These are phyloP conservation scores for Paramecium tetraurelia DNA, from an alignment of 73 alveolate genomes.

Conservation along the genomic window DNA sequence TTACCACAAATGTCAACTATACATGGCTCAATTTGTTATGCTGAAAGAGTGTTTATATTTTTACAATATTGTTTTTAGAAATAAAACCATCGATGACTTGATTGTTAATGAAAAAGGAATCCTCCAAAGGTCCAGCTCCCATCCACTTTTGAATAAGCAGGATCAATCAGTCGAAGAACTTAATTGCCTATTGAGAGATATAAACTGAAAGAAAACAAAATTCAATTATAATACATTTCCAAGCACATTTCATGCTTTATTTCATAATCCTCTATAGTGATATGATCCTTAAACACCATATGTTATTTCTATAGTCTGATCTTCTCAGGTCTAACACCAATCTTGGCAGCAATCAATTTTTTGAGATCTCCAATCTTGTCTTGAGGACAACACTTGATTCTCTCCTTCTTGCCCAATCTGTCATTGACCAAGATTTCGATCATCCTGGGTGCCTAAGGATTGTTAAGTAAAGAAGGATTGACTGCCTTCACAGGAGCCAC, in stretches of 20 bases:
- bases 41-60: conserved; percentile 16
- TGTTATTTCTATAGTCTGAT: conserved; percentile 85
- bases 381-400: conserved; percentile 88
- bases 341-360: conserved; percentile 88
- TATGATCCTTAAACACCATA: conserved; percentile 88
- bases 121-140: neutral
- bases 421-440: conserved; percentile 91
- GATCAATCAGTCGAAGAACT: conserved; percentile 5
- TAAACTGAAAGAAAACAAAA: neutral
- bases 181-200: neutral
- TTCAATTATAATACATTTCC: conserved; percentile 89
- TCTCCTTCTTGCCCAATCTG: conserved; percentile 88
- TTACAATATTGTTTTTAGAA: neutral
- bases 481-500: conserved; percentile 18
- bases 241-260: conserved; percentile 86
- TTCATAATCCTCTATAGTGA: conserved; percentile 93
- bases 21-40: neutral
- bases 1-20: neutral
- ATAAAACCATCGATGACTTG: neutral
- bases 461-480: conserved; percentile 12
- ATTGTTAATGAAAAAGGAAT: neutral
- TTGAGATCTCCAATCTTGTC: conserved; percentile 87
- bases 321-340: conserved; percentile 90
- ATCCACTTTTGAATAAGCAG: neutral
- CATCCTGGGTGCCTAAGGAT: conserved; percentile 70